phyloP scores from a whole-genome alignment of 441 rosid genomes.

The Pelargonium fulgidum region DNA sequence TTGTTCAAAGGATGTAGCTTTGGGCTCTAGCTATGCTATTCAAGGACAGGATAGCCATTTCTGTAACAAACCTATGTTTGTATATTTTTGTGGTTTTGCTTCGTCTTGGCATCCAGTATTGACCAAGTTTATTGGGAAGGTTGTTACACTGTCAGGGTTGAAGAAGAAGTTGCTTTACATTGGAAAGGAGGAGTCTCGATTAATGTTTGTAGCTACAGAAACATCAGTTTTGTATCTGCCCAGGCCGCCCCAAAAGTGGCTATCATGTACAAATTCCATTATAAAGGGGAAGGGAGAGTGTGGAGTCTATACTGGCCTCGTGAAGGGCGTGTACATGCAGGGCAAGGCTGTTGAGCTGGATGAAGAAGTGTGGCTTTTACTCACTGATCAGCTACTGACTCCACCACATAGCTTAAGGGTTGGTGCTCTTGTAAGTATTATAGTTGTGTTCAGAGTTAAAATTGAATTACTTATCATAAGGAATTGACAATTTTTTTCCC shows the following conservation, averaged over 20 bases:
- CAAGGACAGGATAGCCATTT: slow-evolving; percentile 23
- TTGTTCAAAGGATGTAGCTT: slow-evolving; percentile 22
- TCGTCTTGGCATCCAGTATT: slow-evolving; percentile 68
- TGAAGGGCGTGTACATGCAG: slow-evolving; percentile 59
- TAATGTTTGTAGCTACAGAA: slow-evolving; percentile 52
- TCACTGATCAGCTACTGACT: slow-evolving; percentile 47
- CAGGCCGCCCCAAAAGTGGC: slow-evolving; percentile 27
- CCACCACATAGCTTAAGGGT: slow-evolving; percentile 65
- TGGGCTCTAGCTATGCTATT: slow-evolving; percentile 3
- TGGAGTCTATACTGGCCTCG: slow-evolving; percentile 57
- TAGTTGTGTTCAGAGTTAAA: slow-evolving; percentile 9
- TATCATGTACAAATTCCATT: slow-evolving; percentile 23
- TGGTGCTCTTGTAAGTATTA: slow-evolving; percentile 66
- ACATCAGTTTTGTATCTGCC: slow-evolving; percentile 47
- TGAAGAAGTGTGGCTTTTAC: slow-evolving; percentile 75
- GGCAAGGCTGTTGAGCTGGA: slow-evolving; percentile 84
- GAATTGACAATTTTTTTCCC: background rate
- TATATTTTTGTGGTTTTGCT: slow-evolving; percentile 60
- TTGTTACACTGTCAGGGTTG: slow-evolving; percentile 45
- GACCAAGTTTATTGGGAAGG: slow-evolving; percentile 51
- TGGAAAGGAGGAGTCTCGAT: slow-evolving; percentile 43
- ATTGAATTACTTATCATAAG: background rate
- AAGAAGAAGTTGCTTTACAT: slow-evolving; percentile 58
- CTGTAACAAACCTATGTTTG: slow-evolving; percentile 36
- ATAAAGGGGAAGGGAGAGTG: slow-evolving; percentile 41